Evolutionary conservation across 1,284 basidiomycete genomes (phyloP), one percentile per base, ranked within the genome.

Genomic region (Xerocomus nothofagi): DNA sequence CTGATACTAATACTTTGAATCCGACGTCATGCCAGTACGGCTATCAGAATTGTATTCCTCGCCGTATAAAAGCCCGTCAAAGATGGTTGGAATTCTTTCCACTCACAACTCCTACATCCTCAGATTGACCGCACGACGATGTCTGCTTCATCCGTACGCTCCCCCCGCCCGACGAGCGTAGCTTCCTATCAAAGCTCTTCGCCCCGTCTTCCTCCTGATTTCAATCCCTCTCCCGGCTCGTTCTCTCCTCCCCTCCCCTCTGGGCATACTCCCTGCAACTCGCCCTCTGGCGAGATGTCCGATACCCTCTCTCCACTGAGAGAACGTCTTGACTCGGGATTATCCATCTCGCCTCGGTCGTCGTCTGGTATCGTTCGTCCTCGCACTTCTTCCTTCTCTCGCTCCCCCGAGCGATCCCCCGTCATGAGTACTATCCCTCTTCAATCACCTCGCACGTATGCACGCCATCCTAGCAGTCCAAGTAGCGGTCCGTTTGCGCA

Each of bases 301-400:
- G 63, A 59, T n/a, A 52, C 51, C 15, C 53, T 61, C 24, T 57
- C 61, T 10, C 51, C 61, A 14, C 49, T 62, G 2, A 57, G 56
- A 37, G 63, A 65, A 7, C 46, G 37, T 12, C 37, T 44, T 10
- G 56, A 61, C 24, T 38, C 40, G 0, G 50, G 29, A 15, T 41
- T 50, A 11, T 12, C 26, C 14, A 23, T 18, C 9, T 44, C 53
- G 29, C 59, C 47, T 1, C 31, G 45, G 5, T 14, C 41, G 6
- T 38, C 49, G 1, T 30, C 51, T 6, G 27, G 17, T 14, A 12
- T 40, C 20, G 1, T 34, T 46, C 41, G 47, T 15, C 23, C 55
- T 32, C 39, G 48, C 6, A n/a, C 54, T 9, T 38, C 56, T 21
- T 63, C 62, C 4, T 52, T 55, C 29, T 51, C 62, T 32, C 58